Conservation (phyloP, 2,329 filamentous ascomycete species). For the Alternaria consortialis region DNA sequence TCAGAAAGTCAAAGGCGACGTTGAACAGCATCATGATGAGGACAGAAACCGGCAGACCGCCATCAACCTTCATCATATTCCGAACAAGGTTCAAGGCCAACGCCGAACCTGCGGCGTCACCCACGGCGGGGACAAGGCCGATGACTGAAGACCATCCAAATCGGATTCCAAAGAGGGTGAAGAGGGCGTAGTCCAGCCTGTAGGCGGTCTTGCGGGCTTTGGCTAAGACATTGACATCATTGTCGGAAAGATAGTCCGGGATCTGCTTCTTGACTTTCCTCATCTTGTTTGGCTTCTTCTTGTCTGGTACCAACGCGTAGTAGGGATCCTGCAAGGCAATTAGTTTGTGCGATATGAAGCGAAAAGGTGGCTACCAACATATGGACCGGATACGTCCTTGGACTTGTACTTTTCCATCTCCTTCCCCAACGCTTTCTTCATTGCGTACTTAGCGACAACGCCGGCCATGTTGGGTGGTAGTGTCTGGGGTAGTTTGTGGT, state of each 20-base stretch:
- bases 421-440: constrained; percentile 58
- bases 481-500: constrained; percentile 10
- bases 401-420: constrained; percentile 59
- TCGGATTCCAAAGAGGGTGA: constrained; percentile 79
- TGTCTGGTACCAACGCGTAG: constrained; percentile 82
- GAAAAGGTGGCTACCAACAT: constrained; percentile 47
- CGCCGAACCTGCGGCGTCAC: constrained; percentile 54
- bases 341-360: constrained; percentile 4
- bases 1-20: constrained; percentile 74
- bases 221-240: constrained; percentile 84
- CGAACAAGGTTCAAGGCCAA: constrained; percentile 71
- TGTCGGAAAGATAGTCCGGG: constrained; percentile 80
- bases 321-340: constrained; percentile 76
- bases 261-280: constrained; percentile 88
- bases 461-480: constrained; percentile 53
- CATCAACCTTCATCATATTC: constrained; percentile 77
- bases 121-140: constrained; percentile 81
- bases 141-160: constrained; percentile 93
- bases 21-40: constrained; percentile 81
- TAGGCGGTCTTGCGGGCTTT: constrained; percentile 88
- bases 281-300: constrained; percentile 73
- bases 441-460: constrained; percentile 59
- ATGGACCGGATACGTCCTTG: constrained; percentile 53
- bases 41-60: constrained; percentile 72
- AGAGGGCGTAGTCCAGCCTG: constrained; percentile 82